phyloP scores from a whole-genome alignment of 2,329 filamentous ascomycete species.

The Cordyceps militaris region DNA sequence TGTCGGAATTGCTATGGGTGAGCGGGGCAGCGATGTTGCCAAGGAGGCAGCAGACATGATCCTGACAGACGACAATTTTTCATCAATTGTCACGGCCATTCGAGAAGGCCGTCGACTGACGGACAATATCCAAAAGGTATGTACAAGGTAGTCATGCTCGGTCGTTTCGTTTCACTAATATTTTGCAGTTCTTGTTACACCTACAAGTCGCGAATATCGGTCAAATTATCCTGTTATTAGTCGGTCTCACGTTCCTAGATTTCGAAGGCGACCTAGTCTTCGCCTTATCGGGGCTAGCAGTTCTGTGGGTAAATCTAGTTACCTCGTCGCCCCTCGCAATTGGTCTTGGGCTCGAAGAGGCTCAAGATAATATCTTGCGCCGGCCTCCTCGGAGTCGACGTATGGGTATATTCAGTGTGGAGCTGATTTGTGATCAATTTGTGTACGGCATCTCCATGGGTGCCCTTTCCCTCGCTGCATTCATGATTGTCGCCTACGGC shows the following conservation, averaged over 20 bases:
- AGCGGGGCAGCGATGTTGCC: slow-evolving; percentile 63
- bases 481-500: slow-evolving; percentile 52
- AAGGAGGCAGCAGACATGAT: slow-evolving; percentile 85
- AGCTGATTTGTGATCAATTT: slow-evolving; percentile 61
- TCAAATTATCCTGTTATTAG: slow-evolving; percentile 60
- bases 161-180: slow-evolving; percentile 15
- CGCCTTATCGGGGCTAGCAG: slow-evolving; percentile 64
- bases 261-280: slow-evolving; percentile 52
- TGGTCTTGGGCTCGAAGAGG: slow-evolving; percentile 64
- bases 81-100: slow-evolving; percentile 67
- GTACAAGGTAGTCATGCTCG: background rate
- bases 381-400: slow-evolving; percentile 57
- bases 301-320: slow-evolving; percentile 70
- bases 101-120: slow-evolving; percentile 63
- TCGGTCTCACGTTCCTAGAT: slow-evolving; percentile 65
- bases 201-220: slow-evolving; percentile 64
- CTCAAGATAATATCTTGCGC: slow-evolving; percentile 58
- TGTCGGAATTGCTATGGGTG: slow-evolving; percentile 70
- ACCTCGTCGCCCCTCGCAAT: slow-evolving; percentile 66
- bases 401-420: slow-evolving; percentile 55
- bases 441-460: slow-evolving; percentile 60
- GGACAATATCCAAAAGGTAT: slow-evolving; percentile 68
- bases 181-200: slow-evolving; percentile 50
- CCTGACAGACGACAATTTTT: slow-evolving; percentile 82
- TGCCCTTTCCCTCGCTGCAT: slow-evolving; percentile 52